Base-by-base conservation (phyloP, 2,329 filamentous ascomycete species). In the Paracamarosporium sp. region DNA sequence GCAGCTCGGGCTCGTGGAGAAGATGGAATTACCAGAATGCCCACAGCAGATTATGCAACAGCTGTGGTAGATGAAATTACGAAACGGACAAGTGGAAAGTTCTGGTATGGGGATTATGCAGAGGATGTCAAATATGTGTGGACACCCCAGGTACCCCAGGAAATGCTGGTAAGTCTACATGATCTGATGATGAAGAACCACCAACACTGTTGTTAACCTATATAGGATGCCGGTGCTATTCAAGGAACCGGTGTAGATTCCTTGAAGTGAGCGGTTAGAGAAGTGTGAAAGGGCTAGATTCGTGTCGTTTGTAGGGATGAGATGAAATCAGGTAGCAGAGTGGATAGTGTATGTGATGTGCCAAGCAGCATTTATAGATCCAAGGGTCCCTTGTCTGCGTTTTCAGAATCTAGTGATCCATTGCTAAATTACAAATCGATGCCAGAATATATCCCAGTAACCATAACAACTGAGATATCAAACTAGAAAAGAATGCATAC, bases 81-180 rank as follows among this genome's bases (percentile, higher is more conserved):
- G 6, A 53, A 56, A 30, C 41, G 53, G 11, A 51, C 35, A 7
- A 22, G n/a, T 3, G 59, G 59, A 4, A 53, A 53, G n/a, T 56
- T 61, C 33, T 59, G 56, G 55, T 59, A 61, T 53, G 56, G 59
- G 5, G 20, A 56, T 9, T 5, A 45, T 43, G 59, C 59, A 12
- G 52, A 61, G 3, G 25, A 45, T 22, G 55, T 61, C 22, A 35
- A 50, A 24, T 22, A 20, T 9, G n/a, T 9, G n/a, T 38, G 35
- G n/a, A 38, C 35, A 17, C 15, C 35, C 15, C 15, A 38, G 35
- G 35, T 20, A 20, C 35, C 35, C 5, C 35, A 38, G 35, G 35
- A 38, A 6, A 20, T 38, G 35, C 35, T 38, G 15, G 35, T 20
- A 20, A 20, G 35, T 38, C 5, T 17, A 8, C 35, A 5, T 38